Evolutionary conservation across 805 yeast species (phyloP).

Genomic region (Naumovozyma dairenensis): DNA sequence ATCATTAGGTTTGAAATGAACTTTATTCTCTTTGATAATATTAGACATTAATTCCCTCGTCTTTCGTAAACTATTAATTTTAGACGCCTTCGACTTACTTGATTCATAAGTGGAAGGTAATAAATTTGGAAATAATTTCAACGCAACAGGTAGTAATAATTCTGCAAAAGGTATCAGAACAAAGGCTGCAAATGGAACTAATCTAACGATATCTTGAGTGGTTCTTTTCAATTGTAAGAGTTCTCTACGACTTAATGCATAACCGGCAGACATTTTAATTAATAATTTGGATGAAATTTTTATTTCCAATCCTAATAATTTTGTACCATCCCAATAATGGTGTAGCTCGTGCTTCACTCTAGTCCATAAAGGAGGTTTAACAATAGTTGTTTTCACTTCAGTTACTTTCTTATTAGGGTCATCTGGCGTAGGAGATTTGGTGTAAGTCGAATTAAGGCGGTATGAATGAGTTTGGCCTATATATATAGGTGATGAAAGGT

Average conservation of each 20-base stretch:
- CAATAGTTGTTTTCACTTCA: not conserved
- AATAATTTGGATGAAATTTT: constrained; percentile 74
- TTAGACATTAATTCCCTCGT: constrained; percentile 57
- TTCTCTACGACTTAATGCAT: constrained; percentile 86
- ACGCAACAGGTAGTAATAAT: constrained; percentile 75
- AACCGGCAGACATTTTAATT: constrained; percentile 78
- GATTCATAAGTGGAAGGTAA: constrained; percentile 89
- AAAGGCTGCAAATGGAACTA: constrained; percentile 90
- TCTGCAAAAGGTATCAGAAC: constrained; percentile 92
- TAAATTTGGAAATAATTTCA: constrained; percentile 86
- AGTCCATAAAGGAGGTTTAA: constrained; percentile 60
- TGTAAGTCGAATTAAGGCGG: not conserved
- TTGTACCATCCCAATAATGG: constrained; percentile 96
- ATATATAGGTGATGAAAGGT: no score
- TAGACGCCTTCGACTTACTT: constrained; percentile 48
- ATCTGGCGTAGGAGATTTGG: not conserved
- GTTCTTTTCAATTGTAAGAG: constrained; percentile 81
- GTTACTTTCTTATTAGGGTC: not conserved
- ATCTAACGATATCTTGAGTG: constrained; percentile 68
- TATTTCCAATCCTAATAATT: constrained; percentile 81
- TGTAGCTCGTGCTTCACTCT: constrained; percentile 79
- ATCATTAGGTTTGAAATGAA: constrained; percentile 58
- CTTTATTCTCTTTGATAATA: constrained; percentile 55
- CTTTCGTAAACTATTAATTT: constrained; percentile 44
- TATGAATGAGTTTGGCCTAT: no score